Base-by-base conservation (phyloP, 73 alveolate genomes). In the Stentor roeselii region DNA sequence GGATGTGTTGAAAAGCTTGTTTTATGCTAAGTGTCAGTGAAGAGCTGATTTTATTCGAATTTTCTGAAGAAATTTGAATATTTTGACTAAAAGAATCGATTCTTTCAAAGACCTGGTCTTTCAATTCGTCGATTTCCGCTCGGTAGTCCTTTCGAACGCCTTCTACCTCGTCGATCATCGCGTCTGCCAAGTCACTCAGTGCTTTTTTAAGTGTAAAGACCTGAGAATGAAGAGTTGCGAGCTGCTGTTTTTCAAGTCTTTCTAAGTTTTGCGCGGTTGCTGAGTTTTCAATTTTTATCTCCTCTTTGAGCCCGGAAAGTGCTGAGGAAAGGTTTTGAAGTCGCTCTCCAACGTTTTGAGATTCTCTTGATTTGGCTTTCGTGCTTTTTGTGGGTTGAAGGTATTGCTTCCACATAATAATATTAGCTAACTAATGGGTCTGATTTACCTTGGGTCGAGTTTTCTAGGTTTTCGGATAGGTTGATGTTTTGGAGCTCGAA, bases 1-100 rank as follows among this genome's bases (percentile, higher is more conserved):
- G 80, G 15, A 67, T 67, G 34, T 67, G 80, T 32, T 67, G 80
- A 67, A 67, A 67, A 67, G 80, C 80, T 67, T 67, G 80, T 67
- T 67, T 67, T 40, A 32, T 34, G 0, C 41, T 67, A 15, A 27
- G 80, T 67, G 80, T 67, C 14, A 67, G 42, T 0, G 80, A 21
- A 1, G 80, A 21, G 34, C 34, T 67, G 27, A 67, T 1, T 67
- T 67, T 21, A 67, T 67, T 21, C 21, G 15, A 32, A 40, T 67
- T 67, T 30, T 67, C 80, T 67, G 21, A 40, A 11, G 50, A 15
- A 27, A 11, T 15, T 2, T 40, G 0, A 1, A 27, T n/a, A 21
- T 1, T 67, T 21, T 21, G 15, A 30, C 21, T 34, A 30, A 67
- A 21, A 11, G 21, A 15, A 0, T 67, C 80, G 2, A 30, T 27